Conservation (phyloP, 1,139 yeast genomes). For the Debaryomycetaceae sp. region DNA sequence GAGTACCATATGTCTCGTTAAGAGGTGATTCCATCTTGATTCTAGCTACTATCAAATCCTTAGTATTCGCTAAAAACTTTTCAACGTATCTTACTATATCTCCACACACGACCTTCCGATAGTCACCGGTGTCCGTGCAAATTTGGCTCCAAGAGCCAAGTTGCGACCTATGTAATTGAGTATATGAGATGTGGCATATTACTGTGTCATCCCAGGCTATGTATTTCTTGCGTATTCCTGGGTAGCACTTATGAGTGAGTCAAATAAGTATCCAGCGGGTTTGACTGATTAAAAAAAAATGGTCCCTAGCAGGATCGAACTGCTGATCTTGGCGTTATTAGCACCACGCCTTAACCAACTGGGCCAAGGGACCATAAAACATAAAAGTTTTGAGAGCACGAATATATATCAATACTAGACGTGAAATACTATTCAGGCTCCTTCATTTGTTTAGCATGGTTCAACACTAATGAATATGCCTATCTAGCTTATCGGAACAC, state of each 20-base stretch:
- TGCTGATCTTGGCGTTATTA: constrained; percentile 82
- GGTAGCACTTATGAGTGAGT: background rate
- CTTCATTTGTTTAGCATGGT: too few species aligned
- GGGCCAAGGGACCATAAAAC: constrained; percentile 69
- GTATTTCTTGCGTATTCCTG: background rate
- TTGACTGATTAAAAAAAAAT: constrained; percentile 15
- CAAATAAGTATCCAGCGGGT: background rate
- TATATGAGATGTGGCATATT: too few species aligned
- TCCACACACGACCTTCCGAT: background rate
- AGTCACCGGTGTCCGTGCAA: background rate
- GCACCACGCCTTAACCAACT: constrained; percentile 92
- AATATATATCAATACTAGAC: too few species aligned
- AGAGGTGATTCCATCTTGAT: constrained; percentile 35
- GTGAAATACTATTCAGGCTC: too few species aligned
- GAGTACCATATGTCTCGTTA: constrained; percentile 42
- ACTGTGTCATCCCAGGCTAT: too few species aligned
- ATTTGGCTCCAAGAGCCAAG: background rate
- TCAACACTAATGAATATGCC: too few species aligned
- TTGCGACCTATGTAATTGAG: background rate
- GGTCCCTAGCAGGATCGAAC: constrained; percentile 89
- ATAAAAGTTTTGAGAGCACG: too few species aligned
- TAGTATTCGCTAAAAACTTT: background rate
- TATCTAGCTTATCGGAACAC: too few species aligned
- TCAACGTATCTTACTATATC: background rate
- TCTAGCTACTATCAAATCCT: background rate